phyloP scores from a whole-genome alignment of 1,284 basidiomycete species.

The Sporisorium reilianum region DNA sequence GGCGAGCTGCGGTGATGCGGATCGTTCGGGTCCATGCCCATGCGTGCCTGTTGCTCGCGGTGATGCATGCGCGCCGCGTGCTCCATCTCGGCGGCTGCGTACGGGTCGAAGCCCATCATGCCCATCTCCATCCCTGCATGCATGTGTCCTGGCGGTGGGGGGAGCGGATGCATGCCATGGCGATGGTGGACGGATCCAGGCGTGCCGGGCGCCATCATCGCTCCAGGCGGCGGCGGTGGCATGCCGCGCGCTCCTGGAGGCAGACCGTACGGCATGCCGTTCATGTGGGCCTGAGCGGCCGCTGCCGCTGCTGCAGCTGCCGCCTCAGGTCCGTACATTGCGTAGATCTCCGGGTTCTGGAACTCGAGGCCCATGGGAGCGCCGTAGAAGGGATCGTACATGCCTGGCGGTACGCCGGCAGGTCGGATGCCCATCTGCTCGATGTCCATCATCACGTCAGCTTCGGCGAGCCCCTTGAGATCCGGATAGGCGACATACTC shows the following conservation, averaged over 20 bases:
- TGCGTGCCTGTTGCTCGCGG: slow-evolving; percentile 42
- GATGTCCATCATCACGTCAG: slow-evolving; percentile 64
- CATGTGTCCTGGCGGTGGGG: slow-evolving; percentile 31
- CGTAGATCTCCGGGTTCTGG: slow-evolving; percentile 42
- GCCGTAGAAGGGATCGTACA: slow-evolving; percentile 49
- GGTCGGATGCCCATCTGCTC: slow-evolving; percentile 66
- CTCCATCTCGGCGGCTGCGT: slow-evolving; percentile 50
- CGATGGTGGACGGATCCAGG: slow-evolving; percentile 33
- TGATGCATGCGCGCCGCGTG: slow-evolving; percentile 49
- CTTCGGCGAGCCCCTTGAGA: slow-evolving; percentile 61
- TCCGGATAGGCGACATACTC: slow-evolving; percentile 65
- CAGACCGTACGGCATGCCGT: slow-evolving; percentile 34
- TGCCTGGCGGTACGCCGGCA: slow-evolving; percentile 30
- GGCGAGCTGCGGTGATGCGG: slow-evolving; percentile 44
- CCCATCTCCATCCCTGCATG: slow-evolving; percentile 43
- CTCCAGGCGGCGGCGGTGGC: slow-evolving; percentile 41
- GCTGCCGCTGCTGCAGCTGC: slow-evolving; percentile 42
- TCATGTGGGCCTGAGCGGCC: slow-evolving; percentile 47
- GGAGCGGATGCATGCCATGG: slow-evolving; percentile 35
- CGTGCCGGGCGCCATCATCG: slow-evolving; percentile 38
- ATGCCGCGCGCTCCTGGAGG: slow-evolving; percentile 25
- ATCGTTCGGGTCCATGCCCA: slow-evolving; percentile 40
- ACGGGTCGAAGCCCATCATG: slow-evolving; percentile 46
- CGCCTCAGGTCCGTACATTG: slow-evolving; percentile 47
- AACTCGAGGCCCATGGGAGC: slow-evolving; percentile 33